Evolutionary conservation across 108 stramenopile species (phyloP).

Genomic region (Fistulifera pelliculosa): DNA sequence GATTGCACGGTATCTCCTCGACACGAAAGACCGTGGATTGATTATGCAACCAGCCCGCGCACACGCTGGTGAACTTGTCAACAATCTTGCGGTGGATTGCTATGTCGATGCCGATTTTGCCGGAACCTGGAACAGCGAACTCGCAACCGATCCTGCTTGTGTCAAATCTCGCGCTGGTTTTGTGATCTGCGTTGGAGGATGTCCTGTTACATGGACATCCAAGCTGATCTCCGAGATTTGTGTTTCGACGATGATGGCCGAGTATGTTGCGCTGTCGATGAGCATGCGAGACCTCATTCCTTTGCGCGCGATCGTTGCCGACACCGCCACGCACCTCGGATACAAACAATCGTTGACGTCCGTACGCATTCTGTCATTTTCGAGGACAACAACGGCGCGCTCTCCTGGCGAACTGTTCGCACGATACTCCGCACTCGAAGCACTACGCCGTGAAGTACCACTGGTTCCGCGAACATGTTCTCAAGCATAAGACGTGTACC

Average conservation of each 20-base stretch:
- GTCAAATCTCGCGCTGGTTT: constrained; percentile 31
- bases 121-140: constrained; percentile 17
- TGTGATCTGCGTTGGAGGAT: constrained; percentile 15
- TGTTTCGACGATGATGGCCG: constrained; percentile 18
- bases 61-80: background rate
- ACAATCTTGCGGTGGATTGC: constrained; percentile 21
- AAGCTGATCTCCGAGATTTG: constrained; percentile 33
- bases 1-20: constrained; percentile 11
- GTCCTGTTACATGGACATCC: constrained; percentile 30
- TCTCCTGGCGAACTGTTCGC: constrained; percentile 8
- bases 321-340: no score
- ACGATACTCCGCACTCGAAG: constrained; percentile 32
- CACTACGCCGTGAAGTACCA: constrained; percentile 40
- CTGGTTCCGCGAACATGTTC: constrained; percentile 36
- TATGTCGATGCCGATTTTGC: constrained; percentile 36
- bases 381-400: constrained; percentile 39
- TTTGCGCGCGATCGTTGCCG: constrained; percentile 13
- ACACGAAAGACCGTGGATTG: constrained; percentile 17
- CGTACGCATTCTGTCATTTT: constrained; percentile 24
- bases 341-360: no score
- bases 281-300: constrained; percentile 32
- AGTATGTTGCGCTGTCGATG: constrained; percentile 30
- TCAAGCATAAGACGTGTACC: no score
- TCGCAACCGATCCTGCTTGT: constrained; percentile 13
- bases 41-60: constrained; percentile 8